phyloP scores from a whole-genome alignment of 176 grass and related monocot genomes.

The Cenchrus purpureus region DNA sequence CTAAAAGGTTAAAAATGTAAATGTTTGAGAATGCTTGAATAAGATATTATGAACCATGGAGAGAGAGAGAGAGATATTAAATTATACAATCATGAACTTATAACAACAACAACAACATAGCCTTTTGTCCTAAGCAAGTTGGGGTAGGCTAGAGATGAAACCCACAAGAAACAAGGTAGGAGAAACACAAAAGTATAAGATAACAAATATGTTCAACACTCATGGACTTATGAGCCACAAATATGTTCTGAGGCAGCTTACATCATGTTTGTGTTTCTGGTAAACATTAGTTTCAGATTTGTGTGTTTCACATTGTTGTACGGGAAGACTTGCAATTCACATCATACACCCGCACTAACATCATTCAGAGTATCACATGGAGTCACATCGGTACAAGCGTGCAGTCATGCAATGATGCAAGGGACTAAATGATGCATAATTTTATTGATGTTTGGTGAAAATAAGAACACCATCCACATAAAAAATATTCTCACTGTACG shows the following conservation, averaged over 20 bases:
- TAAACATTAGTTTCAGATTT: background rate
- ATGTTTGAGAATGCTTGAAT: background rate
- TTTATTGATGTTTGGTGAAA: too few species aligned
- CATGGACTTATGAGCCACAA: background rate
- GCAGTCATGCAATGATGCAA: too few species aligned
- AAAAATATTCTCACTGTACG: too few species aligned
- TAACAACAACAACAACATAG: too few species aligned
- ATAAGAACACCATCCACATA: too few species aligned
- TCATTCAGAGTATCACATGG: background rate
- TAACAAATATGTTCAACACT: too few species aligned
- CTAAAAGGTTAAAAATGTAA: background rate
- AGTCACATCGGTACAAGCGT: too few species aligned
- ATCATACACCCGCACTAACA: background rate
- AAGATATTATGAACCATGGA: background rate
- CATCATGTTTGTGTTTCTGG: background rate
- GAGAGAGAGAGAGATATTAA: background rate
- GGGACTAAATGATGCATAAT: background rate
- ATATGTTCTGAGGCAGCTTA: background rate
- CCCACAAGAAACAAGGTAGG: too few species aligned
- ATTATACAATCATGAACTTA: too few species aligned
- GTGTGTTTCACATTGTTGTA: background rate
- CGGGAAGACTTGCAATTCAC: background rate
- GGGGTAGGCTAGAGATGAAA: too few species aligned
- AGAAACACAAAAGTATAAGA: too few species aligned
- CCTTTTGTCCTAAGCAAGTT: too few species aligned